Evolutionary conservation across 2,329 filamentous ascomycete genomes (phyloP).

Genomic region (Aspergillus sp.): DNA sequence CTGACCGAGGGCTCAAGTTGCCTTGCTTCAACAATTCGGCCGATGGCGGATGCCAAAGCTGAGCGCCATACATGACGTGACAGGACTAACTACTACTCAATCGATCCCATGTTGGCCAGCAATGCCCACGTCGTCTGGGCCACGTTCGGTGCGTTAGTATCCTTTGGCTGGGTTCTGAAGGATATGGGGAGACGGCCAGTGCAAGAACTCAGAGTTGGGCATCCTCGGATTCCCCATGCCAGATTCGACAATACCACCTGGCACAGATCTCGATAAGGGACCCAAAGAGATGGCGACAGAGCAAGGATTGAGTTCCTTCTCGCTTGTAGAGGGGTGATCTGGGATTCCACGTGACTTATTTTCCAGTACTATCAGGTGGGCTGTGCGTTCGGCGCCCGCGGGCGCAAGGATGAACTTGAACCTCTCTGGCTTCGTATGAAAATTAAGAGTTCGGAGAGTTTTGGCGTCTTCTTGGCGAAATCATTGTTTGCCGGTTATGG

Average conservation of each 20-base stretch:
- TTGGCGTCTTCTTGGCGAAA: not conserved
- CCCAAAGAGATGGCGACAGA: not conserved
- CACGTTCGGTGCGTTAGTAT: slow-evolving; percentile 14
- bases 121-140: slow-evolving; percentile 19
- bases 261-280: not conserved
- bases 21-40: not conserved
- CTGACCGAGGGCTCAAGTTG: not conserved
- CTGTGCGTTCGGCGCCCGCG: too few relatives aligned
- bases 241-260: not conserved
- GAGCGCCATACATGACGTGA: slow-evolving; percentile 12
- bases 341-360: not conserved
- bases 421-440: not conserved
- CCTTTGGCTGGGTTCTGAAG: not conserved
- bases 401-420: not conserved
- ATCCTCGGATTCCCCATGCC: not conserved
- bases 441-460: not conserved
- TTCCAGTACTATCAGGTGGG: not conserved
- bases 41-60: slow-evolving; percentile 4
- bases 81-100: not conserved
- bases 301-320: not conserved
- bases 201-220: not conserved
- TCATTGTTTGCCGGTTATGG: not conserved
- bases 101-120: slow-evolving; percentile 16
- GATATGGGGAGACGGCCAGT: not conserved
- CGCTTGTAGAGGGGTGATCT: not conserved